Evolutionary conservation across 1,139 yeast species (phyloP), one percentile per base, ranked within the genome.

Genomic region (Candida pseudoviswanathii): DNA sequence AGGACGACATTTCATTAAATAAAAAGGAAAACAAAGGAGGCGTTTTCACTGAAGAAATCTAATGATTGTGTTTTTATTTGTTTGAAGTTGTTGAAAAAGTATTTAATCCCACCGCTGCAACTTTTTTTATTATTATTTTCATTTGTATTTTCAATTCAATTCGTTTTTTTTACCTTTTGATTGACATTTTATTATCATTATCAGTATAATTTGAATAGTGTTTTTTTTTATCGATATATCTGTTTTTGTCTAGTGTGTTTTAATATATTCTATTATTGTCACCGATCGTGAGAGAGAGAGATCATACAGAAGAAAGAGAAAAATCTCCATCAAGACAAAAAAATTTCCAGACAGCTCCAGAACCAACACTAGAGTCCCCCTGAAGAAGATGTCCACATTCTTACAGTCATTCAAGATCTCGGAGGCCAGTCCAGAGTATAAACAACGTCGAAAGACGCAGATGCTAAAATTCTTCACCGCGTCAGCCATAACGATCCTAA

Each of bases 381-480:
- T 11, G n/a, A 27, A 5, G n/a, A 31, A 5, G 11, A 37, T 37
- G 40, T 37, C 29, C 7, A 37, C 26, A 5, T 37, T 37, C 16
- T 37, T 37, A 37, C 40, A 37, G n/a, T 37, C 40, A 22, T 76
- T 73, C 62, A 70, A 71, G 56, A 48, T 73, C n/a, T 69, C 70
- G 4, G 60, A 61, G 41, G 79, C 79, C 6, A 60, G 69, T 26
- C 70, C 69, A 26, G 78, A 71, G 46, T 76, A 76, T 54, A 80
- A 79, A 51, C 65, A 71, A 47, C 77, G 96, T 53, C 76, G 95
- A 54, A 84, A 83, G 62, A 73, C 72, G 45, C 96, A 90, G 66
- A 86, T 88, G 86, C 68, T 84, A 41, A 66, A 81, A 27, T 90
- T 90, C 63, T 77, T 87, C 57, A 85, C 86, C 3, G 82, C 92